Evolutionary conservation across 352 stramenopile genomes (phyloP), one percentile per base, ranked within the genome.

Genomic region (Phytophthora sp.): DNA sequence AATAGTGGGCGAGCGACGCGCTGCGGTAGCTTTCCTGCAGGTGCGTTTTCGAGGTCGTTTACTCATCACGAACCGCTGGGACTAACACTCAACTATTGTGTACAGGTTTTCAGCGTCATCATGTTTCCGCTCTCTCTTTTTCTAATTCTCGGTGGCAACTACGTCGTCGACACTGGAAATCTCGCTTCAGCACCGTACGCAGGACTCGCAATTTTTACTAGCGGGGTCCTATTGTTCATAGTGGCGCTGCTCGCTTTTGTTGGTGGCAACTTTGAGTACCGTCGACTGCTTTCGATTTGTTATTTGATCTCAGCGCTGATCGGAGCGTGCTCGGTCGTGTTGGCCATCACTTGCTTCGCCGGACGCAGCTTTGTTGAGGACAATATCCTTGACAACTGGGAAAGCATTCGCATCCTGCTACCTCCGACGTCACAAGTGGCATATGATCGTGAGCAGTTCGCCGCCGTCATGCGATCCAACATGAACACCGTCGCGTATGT

Each of bases 201-300:
- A n/a, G 79, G 83, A 27, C 84, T 94, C 50, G 73, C 86, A 26
- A 75, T 90, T 33, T 94, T 91, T 57, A 56, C 69, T 9, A 74
- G 74, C 30, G 85, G 85, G 0, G 36, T 80, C 15, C 16, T 90
- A 11, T 68, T 89, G 53, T 66, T 94, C 5, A 29, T 78, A 18
- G 76, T 94, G 24, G 74, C 82, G 5, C 51, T 91, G 21, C 63
- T 94, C 12, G 74, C 82, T 8, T 94, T 94, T 57, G 68, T 91
- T 35, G 85, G 85, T 8, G 78, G 71, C 7, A 83, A 71, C 35
- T 91, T 94, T n/a, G 85, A 94, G 52, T 94, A 94, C 47, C 85
- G 85, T 18, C 79, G 83, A 2, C 71, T 93, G 33, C 73, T 93
- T 29, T 91, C 82, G 2, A 77, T 88, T 11, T 91, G 82, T 39